A percentile compares a stretch with the other conserved stretches of the same genome.
phyloP scores from a whole-genome alignment of 805 yeast genomes.

The Ogataea corticis region DNA sequence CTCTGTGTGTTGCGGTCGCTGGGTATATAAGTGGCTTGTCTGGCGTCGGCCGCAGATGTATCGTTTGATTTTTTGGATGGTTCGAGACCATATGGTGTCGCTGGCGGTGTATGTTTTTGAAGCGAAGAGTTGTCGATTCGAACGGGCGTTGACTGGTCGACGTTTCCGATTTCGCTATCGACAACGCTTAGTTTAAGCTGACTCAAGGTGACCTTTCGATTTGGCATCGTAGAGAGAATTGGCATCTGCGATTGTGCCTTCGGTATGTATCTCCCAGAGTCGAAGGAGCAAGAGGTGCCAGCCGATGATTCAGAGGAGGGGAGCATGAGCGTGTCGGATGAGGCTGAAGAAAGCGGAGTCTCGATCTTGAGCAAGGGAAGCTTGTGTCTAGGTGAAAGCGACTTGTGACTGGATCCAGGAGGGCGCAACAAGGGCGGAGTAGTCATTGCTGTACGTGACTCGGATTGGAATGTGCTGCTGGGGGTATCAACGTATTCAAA shows the following conservation, averaged over 20 bases:
- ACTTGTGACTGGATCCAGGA: constrained; percentile 42
- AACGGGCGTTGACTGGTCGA: constrained; percentile 10
- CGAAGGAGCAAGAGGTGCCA: constrained; percentile 1
- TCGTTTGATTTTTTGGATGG: constrained; percentile 6
- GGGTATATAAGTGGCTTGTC: constrained; percentile 8
- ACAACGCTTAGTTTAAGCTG: constrained; percentile 7
- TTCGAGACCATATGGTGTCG: background rate
- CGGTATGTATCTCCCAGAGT: constrained; percentile 2
- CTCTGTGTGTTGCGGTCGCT: constrained; percentile 12
- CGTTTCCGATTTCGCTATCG: constrained; percentile 5
- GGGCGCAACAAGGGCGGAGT: constrained; percentile 48
- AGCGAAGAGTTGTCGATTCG: constrained; percentile 4
- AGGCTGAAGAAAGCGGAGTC: constrained; percentile 11
- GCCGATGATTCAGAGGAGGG: constrained; percentile 4
- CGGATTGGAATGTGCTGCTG: no score
- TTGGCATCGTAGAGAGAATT: background rate
- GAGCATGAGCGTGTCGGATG: background rate
- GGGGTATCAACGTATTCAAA: no score
- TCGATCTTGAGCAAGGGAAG: constrained; percentile 29
- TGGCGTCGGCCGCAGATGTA: constrained; percentile 4
- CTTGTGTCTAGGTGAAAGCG: constrained; percentile 26
- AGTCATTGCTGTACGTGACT: constrained; percentile 26
- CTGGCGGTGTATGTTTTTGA: background rate
- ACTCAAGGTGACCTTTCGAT: background rate
- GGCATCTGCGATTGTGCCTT: background rate